Evolutionary conservation across 805 yeast species (phyloP).

Genomic region (Saccharomyces kudriavzevii): DNA sequence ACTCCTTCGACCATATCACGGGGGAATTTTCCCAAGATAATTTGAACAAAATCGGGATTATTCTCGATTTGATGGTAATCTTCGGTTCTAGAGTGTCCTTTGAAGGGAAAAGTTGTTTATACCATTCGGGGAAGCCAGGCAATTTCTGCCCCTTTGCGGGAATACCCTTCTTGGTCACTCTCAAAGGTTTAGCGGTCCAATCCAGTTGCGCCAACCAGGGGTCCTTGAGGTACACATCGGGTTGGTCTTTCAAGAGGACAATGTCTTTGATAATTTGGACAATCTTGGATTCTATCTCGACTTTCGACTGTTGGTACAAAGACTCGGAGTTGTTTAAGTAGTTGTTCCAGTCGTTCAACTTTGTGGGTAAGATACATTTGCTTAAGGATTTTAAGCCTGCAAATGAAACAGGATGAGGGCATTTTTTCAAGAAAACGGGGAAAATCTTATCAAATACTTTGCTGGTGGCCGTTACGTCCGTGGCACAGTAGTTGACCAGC

Average conservation of each 20-base stretch:
- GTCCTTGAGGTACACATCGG: constrained; percentile 41
- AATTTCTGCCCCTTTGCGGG: constrained; percentile 67
- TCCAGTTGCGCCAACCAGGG: constrained; percentile 89
- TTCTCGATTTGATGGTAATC: constrained; percentile 63
- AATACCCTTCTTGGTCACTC: constrained; percentile 57
- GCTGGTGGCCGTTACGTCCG: constrained; percentile 72
- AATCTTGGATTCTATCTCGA: constrained; percentile 50
- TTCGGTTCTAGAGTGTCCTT: constrained; percentile 38
- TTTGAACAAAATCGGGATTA: constrained; percentile 66
- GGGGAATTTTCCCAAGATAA: constrained; percentile 84
- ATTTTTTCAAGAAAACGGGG: constrained; percentile 55
- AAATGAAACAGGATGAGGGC: constrained; percentile 93
- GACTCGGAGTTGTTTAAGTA: constrained; percentile 65
- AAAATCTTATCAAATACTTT: constrained; percentile 57
- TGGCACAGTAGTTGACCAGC: constrained; percentile 74
- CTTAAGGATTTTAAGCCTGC: constrained; percentile 75
- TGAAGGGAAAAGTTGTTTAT: constrained; percentile 45
- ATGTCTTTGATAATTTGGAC: constrained; percentile 52
- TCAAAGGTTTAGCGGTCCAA: constrained; percentile 64
- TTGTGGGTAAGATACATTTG: constrained; percentile 70
- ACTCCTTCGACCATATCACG: constrained; percentile 63
- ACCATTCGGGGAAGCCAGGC: constrained; percentile 95
- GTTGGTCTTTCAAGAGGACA: constrained; percentile 37
- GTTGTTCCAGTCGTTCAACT: constrained; percentile 54
- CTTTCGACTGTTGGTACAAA: constrained; percentile 51